Percentiles rank a stretch among this genome's conserved stretches.
phyloP scores from a whole-genome alignment of 2,329 filamentous ascomycete species.

The Pseudomassariella vexata region DNA sequence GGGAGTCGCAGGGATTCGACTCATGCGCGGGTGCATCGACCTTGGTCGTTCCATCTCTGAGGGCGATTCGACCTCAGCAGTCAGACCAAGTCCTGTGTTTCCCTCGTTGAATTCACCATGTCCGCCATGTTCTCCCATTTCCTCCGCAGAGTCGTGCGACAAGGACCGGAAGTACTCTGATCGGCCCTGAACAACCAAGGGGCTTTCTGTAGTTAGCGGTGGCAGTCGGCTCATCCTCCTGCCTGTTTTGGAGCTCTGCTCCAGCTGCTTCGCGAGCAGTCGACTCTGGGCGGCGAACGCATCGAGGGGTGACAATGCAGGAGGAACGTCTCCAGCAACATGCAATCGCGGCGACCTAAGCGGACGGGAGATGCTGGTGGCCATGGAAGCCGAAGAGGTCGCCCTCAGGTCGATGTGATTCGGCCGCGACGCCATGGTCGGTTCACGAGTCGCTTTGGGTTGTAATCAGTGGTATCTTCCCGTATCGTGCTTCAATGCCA shows the following conservation, averaged over 20 bases:
- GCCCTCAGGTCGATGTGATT: conserved; percentile 55
- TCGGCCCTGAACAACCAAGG: conserved; percentile 66
- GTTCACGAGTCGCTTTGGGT: conserved; percentile 1
- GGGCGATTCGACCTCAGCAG: conserved; percentile 50
- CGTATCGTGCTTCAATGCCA: too few species aligned
- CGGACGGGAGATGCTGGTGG: conserved; percentile 42
- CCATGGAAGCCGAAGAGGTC: conserved; percentile 45
- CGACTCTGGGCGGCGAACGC: conserved; percentile 91
- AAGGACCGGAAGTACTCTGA: conserved; percentile 77
- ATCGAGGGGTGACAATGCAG: conserved; percentile 88
- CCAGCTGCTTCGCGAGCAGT: conserved; percentile 78
- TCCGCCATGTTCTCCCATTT: too few species aligned
- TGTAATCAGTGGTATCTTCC: too few species aligned
- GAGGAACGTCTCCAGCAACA: conserved; percentile 75
- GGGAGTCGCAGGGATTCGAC: conserved; percentile 49
- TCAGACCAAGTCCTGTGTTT: conserved; percentile 40
- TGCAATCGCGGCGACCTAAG: conserved; percentile 69
- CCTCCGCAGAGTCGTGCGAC: conserved; percentile 55
- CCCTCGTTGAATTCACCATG: conserved; percentile 29
- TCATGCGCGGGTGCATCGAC: conserved; percentile 72
- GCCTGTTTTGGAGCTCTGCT: conserved; percentile 69
- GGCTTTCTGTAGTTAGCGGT: conserved; percentile 75
- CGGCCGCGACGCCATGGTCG: conserved; percentile 50
- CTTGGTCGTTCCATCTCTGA: conserved; percentile 56
- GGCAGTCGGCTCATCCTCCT: conserved; percentile 80